Base-by-base conservation (phyloP, 2,329 filamentous ascomycete species). In the Sclerotinia subarctica region DNA sequence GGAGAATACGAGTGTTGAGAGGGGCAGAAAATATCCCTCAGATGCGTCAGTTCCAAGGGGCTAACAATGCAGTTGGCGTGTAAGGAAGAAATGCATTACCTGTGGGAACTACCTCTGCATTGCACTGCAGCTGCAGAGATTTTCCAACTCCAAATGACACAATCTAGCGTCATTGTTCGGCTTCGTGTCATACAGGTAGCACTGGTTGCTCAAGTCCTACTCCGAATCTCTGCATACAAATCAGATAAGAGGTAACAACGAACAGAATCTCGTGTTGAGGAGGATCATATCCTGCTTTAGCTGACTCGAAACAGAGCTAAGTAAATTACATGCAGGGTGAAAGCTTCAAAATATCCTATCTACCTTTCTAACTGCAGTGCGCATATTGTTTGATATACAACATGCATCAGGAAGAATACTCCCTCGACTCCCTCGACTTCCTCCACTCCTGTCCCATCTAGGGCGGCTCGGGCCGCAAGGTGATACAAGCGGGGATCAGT, bases 381-480 rank as follows among this genome's bases (percentile, higher is more conserved):
- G 32, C 53, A 15, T 19, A 32, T 32, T 58, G 32, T n/a, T 29
- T 29, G 29, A n/a, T 66, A 44, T 38, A n/a, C n/a, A n/a, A n/a
- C n/a, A 32, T 49, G 13, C 46, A 52, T 52, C 8, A 11, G 49
- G 26, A 19, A 49, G 7, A 29, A 15, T 7, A 15, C n/a, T n/a
- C n/a, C n/a, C n/a, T n/a, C n/a, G n/a, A 13, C 5, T 29, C 26
- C 11, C n/a, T 58, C 54, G 17, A 21, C 32, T 19, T 2, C 11
- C 42, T 60, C 42, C 57, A 56, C 53, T 44, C 24, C 57, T 47
- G 26, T 35, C 44, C 44, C 32, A 24, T 47, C 58, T 46, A 29
- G 19, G 46, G 19, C 64, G 54, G 64, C 53, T 42, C 44, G 53
- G 64, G 53, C 64, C 64, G 54, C n/a, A 47, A 29, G 35, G 51